Conservation (phyloP, 1,284 basidiomycete species). For the Boletus subluridellus region DNA sequence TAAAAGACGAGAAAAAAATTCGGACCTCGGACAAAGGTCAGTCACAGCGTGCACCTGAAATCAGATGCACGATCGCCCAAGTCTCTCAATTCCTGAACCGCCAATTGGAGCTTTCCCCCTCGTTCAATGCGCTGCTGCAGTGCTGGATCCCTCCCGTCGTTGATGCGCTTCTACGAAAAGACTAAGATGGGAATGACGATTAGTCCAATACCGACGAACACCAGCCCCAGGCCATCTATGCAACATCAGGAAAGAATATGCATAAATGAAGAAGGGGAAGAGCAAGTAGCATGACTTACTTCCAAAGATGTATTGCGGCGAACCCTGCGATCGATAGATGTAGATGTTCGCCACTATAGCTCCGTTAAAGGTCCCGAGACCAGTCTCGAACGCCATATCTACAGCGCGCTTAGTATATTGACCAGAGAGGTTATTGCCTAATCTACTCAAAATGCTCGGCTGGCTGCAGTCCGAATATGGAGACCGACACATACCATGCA, state of each 20-base stretch:
- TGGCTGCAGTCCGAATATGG: no score
- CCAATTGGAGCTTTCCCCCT: constrained; percentile 24
- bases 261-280: neutral
- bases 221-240: constrained; percentile 61
- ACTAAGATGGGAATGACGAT: constrained; percentile 49
- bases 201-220: constrained; percentile 64
- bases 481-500: no score
- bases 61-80: constrained; percentile 40
- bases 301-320: constrained; percentile 58
- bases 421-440: no score
- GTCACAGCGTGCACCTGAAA: constrained; percentile 58
- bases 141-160: constrained; percentile 43
- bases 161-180: constrained; percentile 53
- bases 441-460: no score
- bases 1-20: neutral
- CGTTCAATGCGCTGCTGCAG: constrained; percentile 33
- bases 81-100: neutral
- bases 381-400: constrained; percentile 44
- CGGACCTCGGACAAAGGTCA: neutral
- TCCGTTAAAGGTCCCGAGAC: constrained; percentile 42
- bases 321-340: constrained; percentile 44
- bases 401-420: constrained; percentile 45
- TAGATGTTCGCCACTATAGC: constrained; percentile 53
- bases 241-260: neutral
- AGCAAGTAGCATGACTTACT: constrained; percentile 40